These are phyloP conservation scores for Rhizodiscina lignyota DNA, from an alignment of 495 filamentous ascomycete genomes.

Conservation along the genomic window DNA sequence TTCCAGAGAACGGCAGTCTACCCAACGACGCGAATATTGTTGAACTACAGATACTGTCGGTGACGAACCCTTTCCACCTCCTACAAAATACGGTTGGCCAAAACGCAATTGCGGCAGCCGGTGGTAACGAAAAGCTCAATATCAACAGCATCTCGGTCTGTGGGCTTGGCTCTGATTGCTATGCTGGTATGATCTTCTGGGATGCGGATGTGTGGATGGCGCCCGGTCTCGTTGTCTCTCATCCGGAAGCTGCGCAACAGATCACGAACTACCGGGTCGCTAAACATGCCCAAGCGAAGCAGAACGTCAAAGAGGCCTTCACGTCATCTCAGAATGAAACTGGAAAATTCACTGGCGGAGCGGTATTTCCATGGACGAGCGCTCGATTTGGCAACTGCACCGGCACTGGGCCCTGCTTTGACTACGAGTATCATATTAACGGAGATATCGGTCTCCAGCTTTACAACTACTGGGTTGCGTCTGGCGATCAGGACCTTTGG, in stretches of 20 bases:
- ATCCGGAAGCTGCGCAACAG: conserved; percentile 37
- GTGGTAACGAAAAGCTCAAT: conserved; percentile 23
- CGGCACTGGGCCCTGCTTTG: conserved; percentile 47
- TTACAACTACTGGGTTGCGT: conserved; percentile 41
- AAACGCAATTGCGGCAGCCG: conserved; percentile 24
- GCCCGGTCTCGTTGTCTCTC: conserved; percentile 40
- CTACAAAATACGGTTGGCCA: conserved; percentile 45
- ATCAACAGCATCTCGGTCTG: conserved; percentile 43
- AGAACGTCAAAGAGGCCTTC: conserved; percentile 17
- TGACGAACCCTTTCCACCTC: conserved; percentile 52
- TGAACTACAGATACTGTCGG: conserved; percentile 43
- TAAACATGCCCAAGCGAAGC: conserved; percentile 33
- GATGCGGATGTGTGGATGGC: conserved; percentile 53
- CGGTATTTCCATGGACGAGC: conserved; percentile 46
- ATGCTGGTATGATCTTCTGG: conserved; percentile 48
- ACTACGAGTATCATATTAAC: conserved; percentile 52
- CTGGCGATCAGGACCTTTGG: conserved; percentile 40
- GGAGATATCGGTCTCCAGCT: conserved; percentile 53
- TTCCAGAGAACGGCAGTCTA: conserved; percentile 43
- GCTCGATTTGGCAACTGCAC: conserved; percentile 51
- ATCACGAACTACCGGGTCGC: conserved; percentile 41
- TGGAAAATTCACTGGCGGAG: conserved; percentile 31
- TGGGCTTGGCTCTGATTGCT: conserved; percentile 44
- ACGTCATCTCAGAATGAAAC: conserved; percentile 30
- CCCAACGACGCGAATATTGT: conserved; percentile 41